Base-by-base conservation (phyloP, 2,329 filamentous ascomycete species). In the Epichloe sibirici region DNA sequence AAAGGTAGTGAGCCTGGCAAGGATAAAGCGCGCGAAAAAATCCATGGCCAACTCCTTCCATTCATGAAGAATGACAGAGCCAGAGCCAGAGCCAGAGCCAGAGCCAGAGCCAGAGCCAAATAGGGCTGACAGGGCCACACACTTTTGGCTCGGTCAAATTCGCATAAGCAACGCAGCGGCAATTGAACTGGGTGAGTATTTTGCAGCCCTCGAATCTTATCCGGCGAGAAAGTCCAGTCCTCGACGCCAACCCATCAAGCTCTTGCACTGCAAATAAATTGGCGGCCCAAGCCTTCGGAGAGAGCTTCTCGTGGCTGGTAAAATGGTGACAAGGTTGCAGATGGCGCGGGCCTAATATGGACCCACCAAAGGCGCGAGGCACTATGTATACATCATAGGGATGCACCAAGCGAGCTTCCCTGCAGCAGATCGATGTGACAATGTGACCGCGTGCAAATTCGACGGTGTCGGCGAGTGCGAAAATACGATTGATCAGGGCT, bases 341-440 rank as follows among this genome's bases (percentile, higher is more conserved):
- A 50, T 51, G 57, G 57, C 53, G 55, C 47, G 31, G 31, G 31
- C 31, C 31, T 11, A 21, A 21, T 21, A 31, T 15, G 34, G 49
- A 54, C 56, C 58, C 59, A 57, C 54, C 52, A 53, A 45, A 51
- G 53, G 54, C 51, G 55, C 53, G 47, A 45, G 50, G 52, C 51
- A 51, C 49, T 2, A 23, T 23, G 17, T 21, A 21, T 21, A 21
- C 17, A 21, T 21, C 17, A 21, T 51, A 51, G 40, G 45, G 48
- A 53, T 17, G 39, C 46, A 49, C 40, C 43, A 49, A 48, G 11
- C 34, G 23, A 31, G 44, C 46, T 44, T 47, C 28, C 46, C 15
- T 52, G 53, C 46, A 37, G 46, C 53, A 47, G 46, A 49, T 40
- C 40, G 46, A 37, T 44, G 49, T 40, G 45, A 40, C 53, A 49